Evolutionary conservation across 163 green algal genomes (phyloP), one percentile per base, ranked within the genome.

Genomic region (Chlamydomonas reinhardtii): DNA sequence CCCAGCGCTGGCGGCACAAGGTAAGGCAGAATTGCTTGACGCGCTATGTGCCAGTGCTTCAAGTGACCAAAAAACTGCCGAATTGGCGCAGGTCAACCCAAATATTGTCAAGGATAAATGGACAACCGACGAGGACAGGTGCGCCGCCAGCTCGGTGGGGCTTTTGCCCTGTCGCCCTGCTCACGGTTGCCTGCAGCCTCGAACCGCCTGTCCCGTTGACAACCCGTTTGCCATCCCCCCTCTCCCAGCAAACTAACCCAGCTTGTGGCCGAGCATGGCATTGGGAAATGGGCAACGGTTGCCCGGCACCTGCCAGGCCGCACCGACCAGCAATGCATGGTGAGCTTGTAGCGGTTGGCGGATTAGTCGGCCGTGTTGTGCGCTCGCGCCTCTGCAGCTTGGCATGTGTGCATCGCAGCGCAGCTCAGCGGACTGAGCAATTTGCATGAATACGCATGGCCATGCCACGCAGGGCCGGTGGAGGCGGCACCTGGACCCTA

Each of bases 271-370:
- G n/a, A 94, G 83, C 79, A 95, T 87, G 95, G 77, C 31, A 52
- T 76, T 5, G 96, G 82, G 88, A 92, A 87, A 48, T 98, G 96
- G 96, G 96, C 96, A 6, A 92, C 95, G 43, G 97, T 98, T 34
- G 92, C 94, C 2, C 92, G 95, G 27, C 86, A 91, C 72, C 85
- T 93, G 84, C 84, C 90, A n/a, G 92, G 94, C 2, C 88, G 94
- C 34, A 96, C 95, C 52, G 95, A 98, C 85, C 95, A 98, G 91
- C 95, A 98, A 91, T 98, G 95, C 90, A 97, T 98, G 94, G 76
- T 83, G 65, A 34, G 65, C 4, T 56, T 2, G 17, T 14, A 19
- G 48, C 48, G 48, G 48, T 11, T 54, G 43, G 8, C 11, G 43
- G 43, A 16, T 11, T 11, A 54, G 6, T n/a, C n/a, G n/a, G n/a